Evolutionary conservation across 1,139 yeast species (phyloP).

Genomic region (Geotrichum candidum): DNA sequence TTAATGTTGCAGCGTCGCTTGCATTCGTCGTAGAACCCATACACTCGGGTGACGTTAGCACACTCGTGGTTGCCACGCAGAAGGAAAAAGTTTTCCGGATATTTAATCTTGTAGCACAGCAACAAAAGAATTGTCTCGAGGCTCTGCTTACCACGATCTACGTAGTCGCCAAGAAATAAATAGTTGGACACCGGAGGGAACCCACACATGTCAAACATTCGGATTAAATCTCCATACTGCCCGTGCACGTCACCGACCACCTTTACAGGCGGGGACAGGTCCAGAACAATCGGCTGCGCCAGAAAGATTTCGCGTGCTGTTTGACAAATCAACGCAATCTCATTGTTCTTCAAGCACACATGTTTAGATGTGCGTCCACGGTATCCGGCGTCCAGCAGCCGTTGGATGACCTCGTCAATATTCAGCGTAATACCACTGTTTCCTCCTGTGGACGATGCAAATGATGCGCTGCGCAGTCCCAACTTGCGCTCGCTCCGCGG

Average conservation of each 20-base stretch:
- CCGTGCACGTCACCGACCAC: conserved; percentile 98
- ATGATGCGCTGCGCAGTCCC: conserved; percentile 8
- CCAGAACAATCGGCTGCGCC: conserved; percentile 82
- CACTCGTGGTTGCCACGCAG: conserved; percentile 95
- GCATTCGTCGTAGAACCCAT: conserved; percentile 96
- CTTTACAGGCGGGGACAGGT: conserved; percentile 90
- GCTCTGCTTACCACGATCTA: conserved; percentile 93
- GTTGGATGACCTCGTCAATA: conserved; percentile 82
- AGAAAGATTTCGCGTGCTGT: conserved; percentile 83
- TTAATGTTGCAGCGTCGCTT: conserved; percentile 87
- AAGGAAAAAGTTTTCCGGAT: conserved; percentile 90
- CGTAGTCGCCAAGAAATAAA: conserved; percentile 90
- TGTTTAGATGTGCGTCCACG: conserved; percentile 86
- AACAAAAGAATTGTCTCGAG: conserved; percentile 81
- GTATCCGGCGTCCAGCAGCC: conserved; percentile 90
- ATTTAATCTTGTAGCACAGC: conserved; percentile 87
- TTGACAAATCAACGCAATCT: conserved; percentile 79
- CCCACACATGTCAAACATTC: conserved; percentile 92
- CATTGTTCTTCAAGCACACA: conserved; percentile 80
- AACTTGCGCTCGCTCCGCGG: conserved; percentile 7
- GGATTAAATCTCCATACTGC: conserved; percentile 83
- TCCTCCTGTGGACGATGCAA: conserved; percentile 9
- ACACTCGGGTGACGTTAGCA: conserved; percentile 90
- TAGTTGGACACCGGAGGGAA: conserved; percentile 96
- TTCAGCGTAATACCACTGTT: conserved; percentile 43